Evolutionary conservation across 495 filamentous ascomycete species (phyloP).

Genomic region (Mytilinidion resinicola): DNA sequence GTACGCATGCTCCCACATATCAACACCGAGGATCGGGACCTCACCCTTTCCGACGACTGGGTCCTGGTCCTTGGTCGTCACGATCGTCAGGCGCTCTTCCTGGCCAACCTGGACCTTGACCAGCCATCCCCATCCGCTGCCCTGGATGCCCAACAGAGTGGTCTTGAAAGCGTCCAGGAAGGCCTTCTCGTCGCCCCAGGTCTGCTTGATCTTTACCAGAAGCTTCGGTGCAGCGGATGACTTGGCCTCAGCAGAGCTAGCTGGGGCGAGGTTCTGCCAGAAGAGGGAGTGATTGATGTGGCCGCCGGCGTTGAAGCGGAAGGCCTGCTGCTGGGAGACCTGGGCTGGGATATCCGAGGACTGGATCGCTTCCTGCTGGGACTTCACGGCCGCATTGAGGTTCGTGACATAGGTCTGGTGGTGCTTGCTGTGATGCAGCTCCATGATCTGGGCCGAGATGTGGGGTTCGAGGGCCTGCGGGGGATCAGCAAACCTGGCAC

Average conservation of each 20-base stretch:
- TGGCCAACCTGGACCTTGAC: conserved; percentile 26
- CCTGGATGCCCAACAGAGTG: conserved; percentile 35
- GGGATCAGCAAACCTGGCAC: neutral
- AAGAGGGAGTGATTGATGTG: conserved; percentile 42
- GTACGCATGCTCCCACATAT: conserved; percentile 43
- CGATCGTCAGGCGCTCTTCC: conserved; percentile 26
- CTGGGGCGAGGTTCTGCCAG: conserved; percentile 37
- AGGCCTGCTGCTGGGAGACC: conserved; percentile 27
- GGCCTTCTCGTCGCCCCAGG: conserved; percentile 30
- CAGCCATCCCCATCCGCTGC: conserved; percentile 40
- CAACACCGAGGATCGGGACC: conserved; percentile 36
- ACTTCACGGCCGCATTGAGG: conserved; percentile 33
- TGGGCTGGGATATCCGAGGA: conserved; percentile 26
- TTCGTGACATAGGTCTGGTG: conserved; percentile 41
- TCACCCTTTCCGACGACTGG: conserved; percentile 30
- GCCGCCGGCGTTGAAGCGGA: conserved; percentile 39
- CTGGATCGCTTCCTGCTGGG: conserved; percentile 17
- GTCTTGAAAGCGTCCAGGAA: conserved; percentile 35
- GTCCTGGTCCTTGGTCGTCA: conserved; percentile 40
- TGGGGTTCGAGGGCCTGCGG: conserved; percentile 36
- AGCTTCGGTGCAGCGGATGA: conserved; percentile 29
- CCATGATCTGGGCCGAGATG: conserved; percentile 40
- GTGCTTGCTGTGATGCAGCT: conserved; percentile 39
- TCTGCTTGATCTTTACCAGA: conserved; percentile 26
- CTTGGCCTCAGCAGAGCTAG: conserved; percentile 24